phyloP scores from a whole-genome alignment of 106 monocot genomes.

The Gastrodia elata region DNA sequence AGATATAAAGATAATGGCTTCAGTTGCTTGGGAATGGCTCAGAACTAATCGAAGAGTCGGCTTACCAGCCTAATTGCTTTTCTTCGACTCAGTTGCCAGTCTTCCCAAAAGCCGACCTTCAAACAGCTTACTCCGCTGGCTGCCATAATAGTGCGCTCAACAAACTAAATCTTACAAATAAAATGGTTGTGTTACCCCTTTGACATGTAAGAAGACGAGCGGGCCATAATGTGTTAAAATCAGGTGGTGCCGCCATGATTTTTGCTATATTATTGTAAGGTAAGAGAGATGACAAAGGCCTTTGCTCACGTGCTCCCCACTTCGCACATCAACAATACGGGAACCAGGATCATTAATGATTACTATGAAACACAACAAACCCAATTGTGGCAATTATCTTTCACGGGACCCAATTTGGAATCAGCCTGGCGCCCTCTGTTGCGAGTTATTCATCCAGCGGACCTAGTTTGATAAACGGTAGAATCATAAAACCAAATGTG shows the following conservation, averaged over 20 bases:
- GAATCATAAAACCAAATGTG: conserved; percentile 36
- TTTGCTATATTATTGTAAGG: neutral
- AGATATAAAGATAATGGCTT: conserved; percentile 4
- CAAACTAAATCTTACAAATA: neutral
- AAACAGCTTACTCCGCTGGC: neutral
- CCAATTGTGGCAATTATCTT: conserved; percentile 28
- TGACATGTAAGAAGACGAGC: neutral
- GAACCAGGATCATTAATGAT: neutral
- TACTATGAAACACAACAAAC: conserved; percentile 12
- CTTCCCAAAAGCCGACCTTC: neutral
- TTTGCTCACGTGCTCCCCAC: conserved; percentile 31
- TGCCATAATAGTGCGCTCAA: neutral
- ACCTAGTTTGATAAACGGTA: conserved; percentile 23
- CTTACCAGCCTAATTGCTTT: neutral
- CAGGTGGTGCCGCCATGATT: conserved; percentile 20
- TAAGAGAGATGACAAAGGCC: conserved; percentile 6
- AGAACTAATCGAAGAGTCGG: conserved; percentile 9
- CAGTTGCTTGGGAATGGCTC: conserved; percentile 12
- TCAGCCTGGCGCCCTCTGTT: conserved; percentile 22
- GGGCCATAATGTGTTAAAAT: neutral
- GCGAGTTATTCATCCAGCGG: conserved; percentile 34
- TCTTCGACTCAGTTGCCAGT: conserved; percentile 4
- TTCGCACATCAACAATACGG: conserved; percentile 13
- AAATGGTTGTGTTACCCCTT: conserved; percentile 14
- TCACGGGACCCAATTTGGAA: conserved; percentile 18